Evolutionary conservation across 805 yeast genomes (phyloP).

Genomic region (Monosporozyma solicola): DNA sequence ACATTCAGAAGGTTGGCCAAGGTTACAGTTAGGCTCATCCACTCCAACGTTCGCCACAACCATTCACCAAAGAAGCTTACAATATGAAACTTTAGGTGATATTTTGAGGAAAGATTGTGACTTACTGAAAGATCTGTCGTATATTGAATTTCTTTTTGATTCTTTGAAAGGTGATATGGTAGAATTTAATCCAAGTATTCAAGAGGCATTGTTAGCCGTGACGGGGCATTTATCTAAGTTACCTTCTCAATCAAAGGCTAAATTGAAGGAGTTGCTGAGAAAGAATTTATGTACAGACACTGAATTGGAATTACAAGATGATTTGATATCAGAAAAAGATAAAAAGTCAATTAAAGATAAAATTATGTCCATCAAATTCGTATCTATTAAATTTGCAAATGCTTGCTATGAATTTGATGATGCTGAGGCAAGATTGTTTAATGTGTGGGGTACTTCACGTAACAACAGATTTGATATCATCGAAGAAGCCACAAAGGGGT

Average conservation of each 20-base stretch:
- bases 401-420: conserved; percentile 59
- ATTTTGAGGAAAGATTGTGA: conserved; percentile 42
- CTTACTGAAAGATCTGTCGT: conserved; percentile 38
- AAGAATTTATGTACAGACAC: conserved; percentile 32
- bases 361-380: conserved; percentile 46
- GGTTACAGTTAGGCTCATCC: conserved; percentile 27
- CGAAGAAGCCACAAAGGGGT: conserved; percentile 72
- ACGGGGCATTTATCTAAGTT: conserved; percentile 40
- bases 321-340: not conserved
- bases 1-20: conserved; percentile 54
- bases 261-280: conserved; percentile 35
- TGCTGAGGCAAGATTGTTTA: conserved; percentile 55
- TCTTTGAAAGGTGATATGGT: conserved; percentile 55
- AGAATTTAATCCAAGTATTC: conserved; percentile 59
- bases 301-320: conserved; percentile 3
- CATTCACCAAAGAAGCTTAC: conserved; percentile 45
- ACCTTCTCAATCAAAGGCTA: conserved; percentile 31
- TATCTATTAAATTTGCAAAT: conserved; percentile 57
- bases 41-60: conserved; percentile 33
- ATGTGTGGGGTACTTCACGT: conserved; percentile 53
- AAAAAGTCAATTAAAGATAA: conserved; percentile 16
- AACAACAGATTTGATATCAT: conserved; percentile 59
- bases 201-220: conserved; percentile 57
- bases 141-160: conserved; percentile 58
- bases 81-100: conserved; percentile 73